These are phyloP conservation scores for Grigorovia jiainica DNA, from an alignment of 805 yeast species.

Conservation along the genomic window DNA sequence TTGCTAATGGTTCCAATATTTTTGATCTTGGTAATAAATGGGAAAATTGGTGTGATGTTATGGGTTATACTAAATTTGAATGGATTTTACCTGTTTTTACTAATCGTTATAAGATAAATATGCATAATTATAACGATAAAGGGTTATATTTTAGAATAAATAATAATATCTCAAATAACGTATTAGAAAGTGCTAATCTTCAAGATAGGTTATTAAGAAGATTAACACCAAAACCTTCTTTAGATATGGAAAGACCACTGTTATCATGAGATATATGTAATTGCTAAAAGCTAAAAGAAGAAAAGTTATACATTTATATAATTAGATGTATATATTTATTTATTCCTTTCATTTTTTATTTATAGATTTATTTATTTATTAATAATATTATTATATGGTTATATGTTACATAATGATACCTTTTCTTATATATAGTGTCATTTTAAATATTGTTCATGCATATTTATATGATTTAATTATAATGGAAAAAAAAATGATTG, in stretches of 20 bases:
- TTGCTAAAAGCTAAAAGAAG: too few species aligned
- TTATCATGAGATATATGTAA: not conserved
- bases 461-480: too few species aligned
- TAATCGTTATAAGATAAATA: slow-evolving; percentile 5
- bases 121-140: slow-evolving; percentile 17
- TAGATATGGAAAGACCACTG: slow-evolving; percentile 8
- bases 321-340: too few species aligned
- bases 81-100: slow-evolving; percentile 62
- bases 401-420: not conserved
- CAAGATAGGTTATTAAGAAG: slow-evolving; percentile 25
- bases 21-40: slow-evolving; percentile 58
- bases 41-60: slow-evolving; percentile 55
- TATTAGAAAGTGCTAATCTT: slow-evolving; percentile 28
- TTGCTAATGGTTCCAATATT: slow-evolving; percentile 45
- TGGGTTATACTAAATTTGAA: slow-evolving; percentile 58
- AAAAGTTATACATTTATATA: too few species aligned
- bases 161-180: slow-evolving; percentile 32
- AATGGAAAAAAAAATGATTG: not conserved
- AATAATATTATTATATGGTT: not conserved
- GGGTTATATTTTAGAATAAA: slow-evolving; percentile 42
- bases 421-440: too few species aligned
- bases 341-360: not conserved
- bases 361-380: not conserved
- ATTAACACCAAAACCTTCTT: slow-evolving; percentile 24
- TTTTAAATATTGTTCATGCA: too few species aligned